phyloP scores from a whole-genome alignment of 805 yeast species.

The Monosporozyma unispora region DNA sequence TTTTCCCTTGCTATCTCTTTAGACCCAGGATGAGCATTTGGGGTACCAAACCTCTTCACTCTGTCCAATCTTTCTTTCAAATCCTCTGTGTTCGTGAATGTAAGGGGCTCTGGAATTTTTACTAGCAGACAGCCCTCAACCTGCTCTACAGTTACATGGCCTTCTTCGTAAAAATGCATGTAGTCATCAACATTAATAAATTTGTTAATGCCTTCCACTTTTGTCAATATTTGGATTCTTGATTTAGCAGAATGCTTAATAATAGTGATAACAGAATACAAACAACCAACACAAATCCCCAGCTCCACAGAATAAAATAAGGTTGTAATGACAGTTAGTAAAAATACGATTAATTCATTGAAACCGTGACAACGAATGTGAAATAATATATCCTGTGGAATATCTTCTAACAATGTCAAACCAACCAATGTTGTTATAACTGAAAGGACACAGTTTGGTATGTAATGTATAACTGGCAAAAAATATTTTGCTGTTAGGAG shows the following conservation, averaged over 20 bases:
- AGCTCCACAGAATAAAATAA: slow-evolving; percentile 73
- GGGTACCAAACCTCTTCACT: slow-evolving; percentile 69
- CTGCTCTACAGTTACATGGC: slow-evolving; percentile 29
- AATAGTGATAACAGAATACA: slow-evolving; percentile 70
- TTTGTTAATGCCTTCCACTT: slow-evolving; percentile 49
- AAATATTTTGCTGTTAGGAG: slow-evolving; percentile 53
- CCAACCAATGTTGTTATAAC: slow-evolving; percentile 78
- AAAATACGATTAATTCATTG: slow-evolving; percentile 62
- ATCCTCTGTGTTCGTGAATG: slow-evolving; percentile 79
- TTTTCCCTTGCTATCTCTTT: slow-evolving; percentile 39
- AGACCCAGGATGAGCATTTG: slow-evolving; percentile 66
- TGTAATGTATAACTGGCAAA: slow-evolving; percentile 53
- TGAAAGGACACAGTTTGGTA: slow-evolving; percentile 74
- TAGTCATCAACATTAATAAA: slow-evolving; percentile 68
- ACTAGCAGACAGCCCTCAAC: slow-evolving; percentile 70
- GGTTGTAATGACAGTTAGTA: slow-evolving; percentile 55
- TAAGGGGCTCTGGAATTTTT: slow-evolving; percentile 79
- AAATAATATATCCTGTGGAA: slow-evolving; percentile 68
- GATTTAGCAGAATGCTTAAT: slow-evolving; percentile 74
- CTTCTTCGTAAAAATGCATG: slow-evolving; percentile 25
- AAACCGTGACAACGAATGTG: slow-evolving; percentile 68
- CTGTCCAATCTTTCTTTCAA: slow-evolving; percentile 57
- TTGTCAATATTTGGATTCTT: slow-evolving; percentile 72
- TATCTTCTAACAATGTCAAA: slow-evolving; percentile 66
- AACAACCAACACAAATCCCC: slow-evolving; percentile 83